These are phyloP conservation scores for Mucor velutinosus DNA, from an alignment of 371 early-diverging fungal genomes.

Conservation along the genomic window DNA sequence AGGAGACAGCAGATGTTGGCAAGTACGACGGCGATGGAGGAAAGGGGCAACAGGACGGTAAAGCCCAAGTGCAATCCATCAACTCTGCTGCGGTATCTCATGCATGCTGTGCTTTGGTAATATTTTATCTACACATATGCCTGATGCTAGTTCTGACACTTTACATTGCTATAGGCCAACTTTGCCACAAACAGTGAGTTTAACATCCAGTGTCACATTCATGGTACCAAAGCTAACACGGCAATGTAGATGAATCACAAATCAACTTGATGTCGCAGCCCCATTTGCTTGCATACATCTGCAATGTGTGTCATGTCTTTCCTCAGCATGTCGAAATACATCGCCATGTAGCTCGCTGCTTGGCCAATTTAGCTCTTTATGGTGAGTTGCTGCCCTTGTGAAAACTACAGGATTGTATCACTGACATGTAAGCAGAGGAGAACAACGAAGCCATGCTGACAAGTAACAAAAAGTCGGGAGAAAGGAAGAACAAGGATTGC, in stretches of 20 bases:
- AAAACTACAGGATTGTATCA: not conserved
- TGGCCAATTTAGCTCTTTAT: constrained; percentile 63
- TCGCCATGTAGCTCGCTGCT: constrained; percentile 58
- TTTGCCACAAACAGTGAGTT: constrained; percentile 59
- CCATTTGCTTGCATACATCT: constrained; percentile 46
- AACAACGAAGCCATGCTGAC: constrained; percentile 29
- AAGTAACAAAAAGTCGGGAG: not conserved
- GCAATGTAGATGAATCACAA: constrained; percentile 53
- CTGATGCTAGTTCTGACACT: not conserved
- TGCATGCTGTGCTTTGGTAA: constrained; percentile 59
- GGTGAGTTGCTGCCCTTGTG: constrained; percentile 38
- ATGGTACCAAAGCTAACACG: not conserved
- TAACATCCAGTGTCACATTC: too few species aligned
- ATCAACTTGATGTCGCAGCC: constrained; percentile 54
- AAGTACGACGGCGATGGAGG: not conserved
- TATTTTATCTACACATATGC: not conserved
- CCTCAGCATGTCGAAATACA: constrained; percentile 33
- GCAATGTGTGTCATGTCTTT: constrained; percentile 24
- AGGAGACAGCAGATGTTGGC: not conserved
- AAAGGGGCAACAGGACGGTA: not conserved
- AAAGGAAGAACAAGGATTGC: constrained; percentile 4
- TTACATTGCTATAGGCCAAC: constrained; percentile 43
- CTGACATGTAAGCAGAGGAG: constrained; percentile 15
- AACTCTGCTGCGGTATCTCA: constrained; percentile 54
- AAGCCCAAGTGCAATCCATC: not conserved